Base-by-base conservation (phyloP, 257 asterid genomes). In the Gynochthodes officinalis region DNA sequence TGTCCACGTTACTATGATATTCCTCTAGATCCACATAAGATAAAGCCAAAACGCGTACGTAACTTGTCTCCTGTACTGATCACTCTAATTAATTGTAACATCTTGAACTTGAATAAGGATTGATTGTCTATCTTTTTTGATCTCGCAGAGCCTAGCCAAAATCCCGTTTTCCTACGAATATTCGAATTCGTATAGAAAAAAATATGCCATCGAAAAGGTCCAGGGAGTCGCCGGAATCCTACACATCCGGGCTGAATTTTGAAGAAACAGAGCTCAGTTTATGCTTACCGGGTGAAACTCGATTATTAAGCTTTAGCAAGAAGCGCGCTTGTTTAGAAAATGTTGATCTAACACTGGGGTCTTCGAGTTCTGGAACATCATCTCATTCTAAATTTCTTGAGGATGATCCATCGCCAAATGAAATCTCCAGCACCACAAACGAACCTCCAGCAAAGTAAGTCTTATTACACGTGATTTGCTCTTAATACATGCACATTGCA, bases 221-320 rank as follows among this genome's bases (percentile, higher is more conserved):
- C 57, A 75, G 67, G 40, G 76, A 71, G 18, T 75, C 33, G 72
- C 71, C 76, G 81, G 86, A 64, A 54, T 80, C 80, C 25, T 82
- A 77, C 64, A 73, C 40, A 59, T 68, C 78, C 59, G 80, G 84
- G 84, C 74, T 86, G 62, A 81, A 71, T 75, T 74, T 75, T n/a
- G 74, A 75, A 4, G 85, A 86, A 67, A 90, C 96, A 60, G 96
- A 90, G 71, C 96, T 90, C 75, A 86, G 84, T 25, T 76, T 90
- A 35, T 88, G 89, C 49, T 75, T 88, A 59, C 96, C 96, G 12
- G 85, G 87, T 0, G 81, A 64, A 58, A 65, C 75, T 19, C 66
- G 70, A 55, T 18, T 37, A 48, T 67, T 61, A 7, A 85, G 76
- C 64, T 55, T 70, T n/a, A n/a, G n/a, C 87, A 48, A 78, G 86